Base-by-base conservation (phyloP, 2,329 filamentous ascomycete genomes). In the Monosporascus sp. region DNA sequence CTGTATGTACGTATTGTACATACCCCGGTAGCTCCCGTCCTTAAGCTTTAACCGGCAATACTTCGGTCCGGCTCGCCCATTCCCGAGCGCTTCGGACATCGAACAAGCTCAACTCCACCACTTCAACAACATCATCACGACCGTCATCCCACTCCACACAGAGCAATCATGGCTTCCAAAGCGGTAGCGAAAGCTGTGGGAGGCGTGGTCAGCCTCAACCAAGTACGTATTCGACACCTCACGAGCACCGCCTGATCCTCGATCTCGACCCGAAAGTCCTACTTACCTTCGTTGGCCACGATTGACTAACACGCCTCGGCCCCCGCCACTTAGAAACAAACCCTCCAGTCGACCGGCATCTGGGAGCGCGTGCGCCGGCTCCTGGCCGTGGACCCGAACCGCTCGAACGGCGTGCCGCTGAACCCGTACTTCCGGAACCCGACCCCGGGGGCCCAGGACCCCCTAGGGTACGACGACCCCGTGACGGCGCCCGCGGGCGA, bases 351-450 rank as follows among this genome's bases (percentile, higher is more conserved):
- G 49, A 83, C 80, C 39, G 94, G 94, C 41, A 77, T 97, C 72
- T 97, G 90, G 89, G 91, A 93, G 68, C 77, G 76, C 52, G 76
- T 99, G 70, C 91, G 92, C 70, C 83, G 85, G 62, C 70, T 87
- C 63, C 73, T 97, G 61, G 84, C 90, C 61, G 76, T 99, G 66
- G 93, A 96, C 71, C 82, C 91, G 37, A 84, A 89, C 67, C 92
- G 94, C 60, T 97, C 92, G 61, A 91, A 88, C 65, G 94, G 94
- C 72, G 78, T 99, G 20, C 94, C 94, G 47, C 77, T 99, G 65
- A 97, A 97, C 81, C 85, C 91, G 41, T 87, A 92, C 77, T 97
- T 83, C 82, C 92, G 94, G 64, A 87, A 89, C 74, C 94, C 94
- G 55, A 75, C 92, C 48, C 94, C 88, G 9, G 90, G 88, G 60